phyloP scores from a whole-genome alignment of 345 rosid species.

The Gossypium bickii region DNA sequence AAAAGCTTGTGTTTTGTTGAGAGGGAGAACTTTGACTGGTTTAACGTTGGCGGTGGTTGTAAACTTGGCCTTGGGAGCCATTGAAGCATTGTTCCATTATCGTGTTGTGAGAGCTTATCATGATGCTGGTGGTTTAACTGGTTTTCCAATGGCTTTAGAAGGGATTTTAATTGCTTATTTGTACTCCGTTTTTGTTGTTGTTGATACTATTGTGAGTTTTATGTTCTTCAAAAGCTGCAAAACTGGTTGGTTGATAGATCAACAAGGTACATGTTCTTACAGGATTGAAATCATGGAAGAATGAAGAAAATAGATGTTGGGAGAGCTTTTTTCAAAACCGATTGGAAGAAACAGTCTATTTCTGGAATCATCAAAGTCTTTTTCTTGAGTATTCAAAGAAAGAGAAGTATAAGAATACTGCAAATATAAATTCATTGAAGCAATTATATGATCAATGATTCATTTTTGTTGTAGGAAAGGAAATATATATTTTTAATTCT shows the following conservation, averaged over 20 bases:
- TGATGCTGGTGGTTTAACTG: constrained; percentile 12
- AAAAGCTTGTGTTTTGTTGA: constrained; percentile 53
- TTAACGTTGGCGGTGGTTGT: constrained; percentile 59
- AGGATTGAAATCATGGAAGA: constrained; percentile 36
- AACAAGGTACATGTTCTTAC: constrained; percentile 24
- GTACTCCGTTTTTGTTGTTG: constrained; percentile 59
- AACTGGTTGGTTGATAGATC: constrained; percentile 13
- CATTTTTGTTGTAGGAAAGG: constrained; percentile 16
- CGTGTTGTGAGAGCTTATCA: constrained; percentile 40
- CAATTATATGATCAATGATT: background rate
- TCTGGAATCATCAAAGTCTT: background rate
- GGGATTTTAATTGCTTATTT: constrained; percentile 58
- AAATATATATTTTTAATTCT: background rate
- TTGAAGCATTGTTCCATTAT: constrained; percentile 73
- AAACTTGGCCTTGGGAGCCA: constrained; percentile 50
- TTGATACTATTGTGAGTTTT: constrained; percentile 55
- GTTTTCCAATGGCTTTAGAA: constrained; percentile 36
- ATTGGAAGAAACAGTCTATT: too few relatives aligned
- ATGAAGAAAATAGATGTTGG: constrained; percentile 21
- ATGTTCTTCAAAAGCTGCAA: constrained; percentile 63
- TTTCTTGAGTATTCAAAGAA: background rate
- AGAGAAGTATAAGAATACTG: background rate
- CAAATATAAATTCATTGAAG: constrained; percentile 6
- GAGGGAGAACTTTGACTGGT: constrained; percentile 59
- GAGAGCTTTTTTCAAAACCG: too few relatives aligned